Conservation (phyloP, 2,329 filamentous ascomycete species). For the Chlorencoelia australis region DNA sequence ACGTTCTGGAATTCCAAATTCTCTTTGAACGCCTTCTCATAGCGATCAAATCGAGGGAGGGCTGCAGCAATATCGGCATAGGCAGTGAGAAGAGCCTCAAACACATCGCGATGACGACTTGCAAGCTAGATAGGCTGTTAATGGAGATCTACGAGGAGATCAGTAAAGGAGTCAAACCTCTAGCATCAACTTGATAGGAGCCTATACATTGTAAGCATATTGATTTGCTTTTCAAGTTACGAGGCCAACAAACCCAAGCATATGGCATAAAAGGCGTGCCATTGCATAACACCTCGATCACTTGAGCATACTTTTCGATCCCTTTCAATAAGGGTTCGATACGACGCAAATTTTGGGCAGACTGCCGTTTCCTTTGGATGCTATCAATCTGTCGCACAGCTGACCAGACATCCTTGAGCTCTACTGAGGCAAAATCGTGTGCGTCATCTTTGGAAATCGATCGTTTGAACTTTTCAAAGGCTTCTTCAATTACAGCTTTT, state of each 20-base stretch:
- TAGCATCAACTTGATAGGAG: constrained; percentile 32
- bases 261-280: constrained; percentile 36
- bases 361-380: constrained; percentile 29
- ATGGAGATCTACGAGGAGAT: background rate
- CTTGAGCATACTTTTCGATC: constrained; percentile 33
- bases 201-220: constrained; percentile 7
- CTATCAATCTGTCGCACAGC: constrained; percentile 32
- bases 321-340: constrained; percentile 33
- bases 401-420: constrained; percentile 29
- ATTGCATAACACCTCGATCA: constrained; percentile 35
- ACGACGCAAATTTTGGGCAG: constrained; percentile 34
- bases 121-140: constrained; percentile 4
- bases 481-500: constrained; percentile 1
- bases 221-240: background rate
- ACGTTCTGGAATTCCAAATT: constrained; percentile 32
- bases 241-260: constrained; percentile 31
- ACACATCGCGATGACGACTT: constrained; percentile 24
- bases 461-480: constrained; percentile 11
- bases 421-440: constrained; percentile 17
- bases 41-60: constrained; percentile 31
- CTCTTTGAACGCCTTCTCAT: constrained; percentile 25
- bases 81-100: constrained; percentile 33
- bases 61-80: constrained; percentile 32
- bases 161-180: constrained; percentile 14
- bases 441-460: constrained; percentile 8